phyloP scores from a whole-genome alignment of 208 protist species.

The Wallacemonas rigidus region DNA sequence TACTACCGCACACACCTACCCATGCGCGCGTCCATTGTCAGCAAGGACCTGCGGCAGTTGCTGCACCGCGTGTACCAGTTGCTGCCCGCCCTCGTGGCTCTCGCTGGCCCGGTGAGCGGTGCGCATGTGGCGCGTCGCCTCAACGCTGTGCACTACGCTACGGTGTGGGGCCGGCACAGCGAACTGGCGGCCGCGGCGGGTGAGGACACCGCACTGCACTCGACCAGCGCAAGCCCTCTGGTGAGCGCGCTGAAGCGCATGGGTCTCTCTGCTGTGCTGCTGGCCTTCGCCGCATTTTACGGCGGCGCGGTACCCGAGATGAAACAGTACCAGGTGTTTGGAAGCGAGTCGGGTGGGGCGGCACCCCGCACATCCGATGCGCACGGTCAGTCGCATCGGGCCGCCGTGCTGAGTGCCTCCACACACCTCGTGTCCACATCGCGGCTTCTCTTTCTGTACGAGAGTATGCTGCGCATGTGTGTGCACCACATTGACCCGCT shows the following conservation, averaged over 20 bases:
- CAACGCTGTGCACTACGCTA: conserved; percentile 68
- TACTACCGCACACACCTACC: conserved; percentile 78
- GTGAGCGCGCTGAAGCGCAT: conserved; percentile 59
- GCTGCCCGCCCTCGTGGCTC: conserved; percentile 45
- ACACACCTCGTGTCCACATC: conserved; percentile 51
- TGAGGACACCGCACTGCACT: not conserved
- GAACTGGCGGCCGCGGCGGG: not conserved
- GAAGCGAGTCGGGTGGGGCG: conserved; percentile 15
- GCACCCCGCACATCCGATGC: conserved; percentile 20
- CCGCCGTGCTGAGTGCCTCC: conserved; percentile 63
- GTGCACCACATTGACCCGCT: conserved; percentile 63
- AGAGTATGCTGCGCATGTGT: conserved; percentile 67
- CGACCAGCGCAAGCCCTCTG: conserved; percentile 30
- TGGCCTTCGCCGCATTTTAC: conserved; percentile 83
- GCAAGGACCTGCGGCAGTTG: conserved; percentile 59
- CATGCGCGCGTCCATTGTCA: conserved; percentile 69
- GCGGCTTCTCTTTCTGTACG: conserved; percentile 64
- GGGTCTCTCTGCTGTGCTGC: conserved; percentile 73
- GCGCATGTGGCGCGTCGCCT: conserved; percentile 17
- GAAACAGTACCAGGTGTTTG: conserved; percentile 65
- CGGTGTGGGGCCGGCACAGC: conserved; percentile 50
- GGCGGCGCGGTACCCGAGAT: conserved; percentile 67
- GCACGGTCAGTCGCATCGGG: conserved; percentile 72
- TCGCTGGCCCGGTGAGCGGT: not conserved
- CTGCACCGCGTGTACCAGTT: conserved; percentile 65